These are phyloP conservation scores for Sarocladiaceae sp. DNA, from an alignment of 2,329 filamentous ascomycete genomes.

Conservation along the genomic window DNA sequence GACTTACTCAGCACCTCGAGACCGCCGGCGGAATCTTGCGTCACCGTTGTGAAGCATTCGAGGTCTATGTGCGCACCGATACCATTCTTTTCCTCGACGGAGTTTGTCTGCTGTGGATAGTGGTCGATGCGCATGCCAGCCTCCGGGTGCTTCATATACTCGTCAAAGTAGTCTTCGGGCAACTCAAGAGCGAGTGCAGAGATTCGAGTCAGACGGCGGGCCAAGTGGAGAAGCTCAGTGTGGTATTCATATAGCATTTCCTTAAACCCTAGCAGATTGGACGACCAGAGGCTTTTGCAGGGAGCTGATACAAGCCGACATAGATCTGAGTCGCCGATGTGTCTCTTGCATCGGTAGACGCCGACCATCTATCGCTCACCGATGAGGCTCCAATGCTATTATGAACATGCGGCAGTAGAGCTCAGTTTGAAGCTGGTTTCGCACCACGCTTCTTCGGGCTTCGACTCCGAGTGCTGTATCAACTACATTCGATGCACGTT, in stretches of 20 bases:
- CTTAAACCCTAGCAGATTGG: too few species aligned
- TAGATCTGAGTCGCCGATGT: too few species aligned
- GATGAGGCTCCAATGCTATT: too few species aligned
- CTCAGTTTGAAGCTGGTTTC: too few species aligned
- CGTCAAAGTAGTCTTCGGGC: slow-evolving; percentile 33
- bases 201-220: slow-evolving; percentile 29
- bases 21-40: slow-evolving; percentile 35
- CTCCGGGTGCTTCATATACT: slow-evolving; percentile 23
- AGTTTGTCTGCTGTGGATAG: slow-evolving; percentile 29
- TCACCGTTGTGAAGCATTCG: slow-evolving; percentile 41
- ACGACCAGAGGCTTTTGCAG: too few species aligned
- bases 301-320: too few species aligned
- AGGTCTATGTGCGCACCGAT: slow-evolving; percentile 43
- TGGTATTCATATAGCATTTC: slow-evolving; percentile 24
- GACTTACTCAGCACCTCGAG: slow-evolving; percentile 39
- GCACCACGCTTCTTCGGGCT: too few species aligned
- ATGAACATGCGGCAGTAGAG: too few species aligned
- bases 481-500: too few species aligned
- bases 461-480: too few species aligned
- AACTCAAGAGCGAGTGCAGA: slow-evolving; percentile 35
- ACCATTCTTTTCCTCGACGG: slow-evolving; percentile 21
- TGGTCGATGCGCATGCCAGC: slow-evolving; percentile 30
- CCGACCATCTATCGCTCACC: too few species aligned
- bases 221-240: slow-evolving; percentile 26
- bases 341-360: too few species aligned